These are phyloP conservation scores for Bocquillonia castaneifolia DNA, from an alignment of 441 rosid genomes.

Conservation along the genomic window DNA sequence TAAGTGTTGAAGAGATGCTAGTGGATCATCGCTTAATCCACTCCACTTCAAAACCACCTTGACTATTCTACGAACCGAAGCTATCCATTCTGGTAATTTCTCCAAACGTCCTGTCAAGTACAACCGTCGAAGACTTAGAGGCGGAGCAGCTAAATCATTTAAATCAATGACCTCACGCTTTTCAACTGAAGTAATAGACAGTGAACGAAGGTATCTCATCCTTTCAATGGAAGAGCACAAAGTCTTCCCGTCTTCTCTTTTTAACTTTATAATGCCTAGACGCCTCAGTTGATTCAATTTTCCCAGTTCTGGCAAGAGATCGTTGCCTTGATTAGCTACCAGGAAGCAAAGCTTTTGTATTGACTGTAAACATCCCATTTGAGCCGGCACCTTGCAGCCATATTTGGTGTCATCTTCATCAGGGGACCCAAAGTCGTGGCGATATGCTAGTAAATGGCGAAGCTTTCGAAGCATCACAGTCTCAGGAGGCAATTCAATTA, in stretches of 20 bases:
- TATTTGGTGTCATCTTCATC: conserved; percentile 21
- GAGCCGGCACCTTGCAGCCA: conserved; percentile 27
- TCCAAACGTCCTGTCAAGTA: conserved; percentile 34
- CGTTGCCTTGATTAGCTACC: conserved; percentile 26
- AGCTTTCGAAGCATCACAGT: not conserved
- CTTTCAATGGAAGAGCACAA: conserved; percentile 34
- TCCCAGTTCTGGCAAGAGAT: conserved; percentile 30
- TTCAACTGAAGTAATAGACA: conserved; percentile 26
- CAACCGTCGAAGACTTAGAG: conserved; percentile 30
- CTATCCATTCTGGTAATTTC: conserved; percentile 36
- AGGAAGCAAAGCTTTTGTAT: conserved; percentile 38
- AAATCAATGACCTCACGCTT: conserved; percentile 30
- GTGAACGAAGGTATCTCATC: conserved; percentile 27
- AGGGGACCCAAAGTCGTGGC: conserved; percentile 21
- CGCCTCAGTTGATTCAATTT: conserved; percentile 33
- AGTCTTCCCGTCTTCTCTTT: conserved; percentile 29
- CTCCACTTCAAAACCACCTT: conserved; percentile 37
- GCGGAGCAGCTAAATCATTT: conserved; percentile 23
- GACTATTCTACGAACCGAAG: conserved; percentile 23
- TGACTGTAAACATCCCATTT: conserved; percentile 30
- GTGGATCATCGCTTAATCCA: conserved; percentile 27
- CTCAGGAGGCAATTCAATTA: not conserved
- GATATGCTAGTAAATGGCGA: conserved; percentile 8
- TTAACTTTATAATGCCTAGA: conserved; percentile 33
- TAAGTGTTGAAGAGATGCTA: conserved; percentile 27